Percentiles rank a stretch among this genome's conserved stretches.
Conservation (phyloP, 2,329 filamentous ascomycete genomes). For the Alternaria tenuissima region DNA sequence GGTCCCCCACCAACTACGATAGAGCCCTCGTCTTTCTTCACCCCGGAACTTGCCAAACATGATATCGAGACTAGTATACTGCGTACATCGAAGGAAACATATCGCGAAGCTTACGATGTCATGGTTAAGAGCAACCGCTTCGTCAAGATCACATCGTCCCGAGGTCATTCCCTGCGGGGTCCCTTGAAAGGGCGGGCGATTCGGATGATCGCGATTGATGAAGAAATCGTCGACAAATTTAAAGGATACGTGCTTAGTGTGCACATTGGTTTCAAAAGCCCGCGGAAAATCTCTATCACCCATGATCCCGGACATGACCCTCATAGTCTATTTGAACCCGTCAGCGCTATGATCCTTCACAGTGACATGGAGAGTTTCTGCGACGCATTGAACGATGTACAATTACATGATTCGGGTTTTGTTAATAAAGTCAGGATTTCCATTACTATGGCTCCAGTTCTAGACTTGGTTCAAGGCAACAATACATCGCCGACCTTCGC, state of each 20-base stretch:
- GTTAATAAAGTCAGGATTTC: slow-evolving; percentile 7
- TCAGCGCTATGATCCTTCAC: slow-evolving; percentile 20
- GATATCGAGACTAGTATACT: slow-evolving; percentile 2
- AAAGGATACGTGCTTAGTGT: slow-evolving; percentile 24
- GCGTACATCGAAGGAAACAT: slow-evolving; percentile 3
- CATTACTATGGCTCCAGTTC: slow-evolving; percentile 15
- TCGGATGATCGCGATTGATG: slow-evolving; percentile 15
- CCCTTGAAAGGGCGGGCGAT: slow-evolving; percentile 6
- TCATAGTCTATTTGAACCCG: neutral
- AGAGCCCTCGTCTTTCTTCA: neutral
- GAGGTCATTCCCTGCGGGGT: slow-evolving; percentile 10
- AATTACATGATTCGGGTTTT: slow-evolving; percentile 12
- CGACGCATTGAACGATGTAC: slow-evolving; percentile 14
- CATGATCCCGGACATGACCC: neutral
- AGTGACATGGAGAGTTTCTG: slow-evolving; percentile 23
- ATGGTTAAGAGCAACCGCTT: slow-evolving; percentile 24
- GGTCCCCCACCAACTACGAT: neutral
- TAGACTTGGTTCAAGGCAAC: neutral
- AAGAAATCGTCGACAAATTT: slow-evolving; percentile 10
- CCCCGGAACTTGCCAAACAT: neutral
- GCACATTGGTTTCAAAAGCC: slow-evolving; percentile 6
- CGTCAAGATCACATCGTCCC: slow-evolving; percentile 13
- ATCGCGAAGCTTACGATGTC: slow-evolving; percentile 4
- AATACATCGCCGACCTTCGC: neutral
- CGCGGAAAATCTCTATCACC: neutral